Conservation (phyloP, 371 early-diverging fungal genomes). For the Batrachochytrium dendrobatidis region DNA sequence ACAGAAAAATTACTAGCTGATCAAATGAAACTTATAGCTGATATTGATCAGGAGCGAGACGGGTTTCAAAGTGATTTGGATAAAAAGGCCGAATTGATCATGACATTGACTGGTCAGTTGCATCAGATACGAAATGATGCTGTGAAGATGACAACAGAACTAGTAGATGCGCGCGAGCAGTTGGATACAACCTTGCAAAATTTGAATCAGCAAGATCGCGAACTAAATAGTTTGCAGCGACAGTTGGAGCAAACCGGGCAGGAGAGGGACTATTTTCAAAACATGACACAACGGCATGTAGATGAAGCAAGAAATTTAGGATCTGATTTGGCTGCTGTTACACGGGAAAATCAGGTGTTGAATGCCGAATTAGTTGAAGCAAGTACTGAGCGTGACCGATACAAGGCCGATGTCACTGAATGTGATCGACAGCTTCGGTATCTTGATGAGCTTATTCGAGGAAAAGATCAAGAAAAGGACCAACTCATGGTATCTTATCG, state of each 20-base stretch:
- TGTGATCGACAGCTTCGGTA: slow-evolving; percentile 28
- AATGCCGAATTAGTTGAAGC: slow-evolving; percentile 27
- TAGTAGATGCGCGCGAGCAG: slow-evolving; percentile 19
- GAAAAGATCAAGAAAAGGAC: slow-evolving; percentile 37
- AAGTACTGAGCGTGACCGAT: slow-evolving; percentile 17
- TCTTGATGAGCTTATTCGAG: slow-evolving; percentile 29
- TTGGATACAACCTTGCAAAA: slow-evolving; percentile 23
- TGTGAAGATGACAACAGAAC: slow-evolving; percentile 13
- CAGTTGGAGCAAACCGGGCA: slow-evolving; percentile 15
- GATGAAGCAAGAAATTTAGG: slow-evolving; percentile 24
- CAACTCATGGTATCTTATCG: slow-evolving; percentile 34
- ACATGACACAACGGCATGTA: not conserved
- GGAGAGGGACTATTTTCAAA: slow-evolving; percentile 22
- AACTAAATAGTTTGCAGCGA: slow-evolving; percentile 17
- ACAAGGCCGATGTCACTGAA: slow-evolving; percentile 26
- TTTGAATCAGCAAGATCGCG: slow-evolving; percentile 33
- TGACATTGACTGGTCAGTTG: slow-evolving; percentile 21
- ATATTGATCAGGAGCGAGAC: slow-evolving; percentile 41
- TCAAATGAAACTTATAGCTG: slow-evolving; percentile 23
- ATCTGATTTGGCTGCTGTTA: slow-evolving; percentile 34
- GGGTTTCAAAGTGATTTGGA: slow-evolving; percentile 28
- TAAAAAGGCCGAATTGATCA: slow-evolving; percentile 25
- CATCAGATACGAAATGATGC: slow-evolving; percentile 8
- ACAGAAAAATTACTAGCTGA: slow-evolving; percentile 16
- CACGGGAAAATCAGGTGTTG: slow-evolving; percentile 37